Evolutionary conservation across 2,329 filamentous ascomycete genomes (phyloP).

Genomic region (Aspergillus quadricinctus): DNA sequence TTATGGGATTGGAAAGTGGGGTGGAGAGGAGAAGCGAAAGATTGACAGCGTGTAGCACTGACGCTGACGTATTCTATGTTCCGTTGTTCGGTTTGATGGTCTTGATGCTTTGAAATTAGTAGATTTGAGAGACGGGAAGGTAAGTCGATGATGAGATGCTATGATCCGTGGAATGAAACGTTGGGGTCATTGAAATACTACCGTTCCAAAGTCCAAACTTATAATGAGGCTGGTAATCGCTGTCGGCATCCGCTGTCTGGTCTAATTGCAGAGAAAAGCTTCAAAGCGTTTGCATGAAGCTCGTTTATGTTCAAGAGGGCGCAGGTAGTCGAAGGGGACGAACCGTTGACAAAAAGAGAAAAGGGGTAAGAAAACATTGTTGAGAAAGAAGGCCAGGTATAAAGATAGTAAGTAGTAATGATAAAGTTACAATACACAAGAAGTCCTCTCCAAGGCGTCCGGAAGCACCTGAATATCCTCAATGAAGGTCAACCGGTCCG

Average conservation of each 20-base stretch:
- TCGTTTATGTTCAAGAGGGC: neutral
- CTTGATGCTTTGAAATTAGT: neutral
- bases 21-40: neutral
- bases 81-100: neutral
- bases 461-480: neutral
- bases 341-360: neutral
- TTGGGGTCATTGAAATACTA: no score
- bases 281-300: neutral
- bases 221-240: no score
- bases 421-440: slow-evolving; percentile 15
- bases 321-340: neutral
- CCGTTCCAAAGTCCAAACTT: no score
- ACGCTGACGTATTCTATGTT: neutral
- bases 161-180: no score
- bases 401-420: slow-evolving; percentile 2
- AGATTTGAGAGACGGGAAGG: neutral
- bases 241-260: neutral
- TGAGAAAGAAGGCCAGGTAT: neutral
- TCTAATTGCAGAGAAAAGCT: neutral
- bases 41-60: neutral
- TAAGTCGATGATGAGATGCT: no score
- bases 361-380: neutral
- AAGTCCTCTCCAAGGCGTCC: slow-evolving; percentile 4
- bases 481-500: neutral
- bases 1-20: no score